Percentiles rank a stretch among this genome's conserved stretches.
phyloP scores from a whole-genome alignment of 2,329 filamentous ascomycete genomes.

The Torrubiella hemipterigena region DNA sequence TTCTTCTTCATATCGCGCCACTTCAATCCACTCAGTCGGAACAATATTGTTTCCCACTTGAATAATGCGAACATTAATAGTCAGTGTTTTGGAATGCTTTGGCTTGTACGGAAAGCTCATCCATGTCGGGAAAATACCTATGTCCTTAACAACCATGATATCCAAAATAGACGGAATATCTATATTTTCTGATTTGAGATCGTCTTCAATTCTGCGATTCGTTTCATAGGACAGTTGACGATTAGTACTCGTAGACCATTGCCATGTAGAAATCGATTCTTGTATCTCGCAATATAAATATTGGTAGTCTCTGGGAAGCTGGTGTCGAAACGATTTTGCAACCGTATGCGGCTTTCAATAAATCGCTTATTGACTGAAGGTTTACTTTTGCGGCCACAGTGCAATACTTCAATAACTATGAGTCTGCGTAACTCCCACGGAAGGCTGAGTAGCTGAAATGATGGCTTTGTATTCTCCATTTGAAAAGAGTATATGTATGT shows the following conservation, averaged over 20 bases:
- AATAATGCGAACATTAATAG: constrained; percentile 2
- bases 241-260: constrained; percentile 2
- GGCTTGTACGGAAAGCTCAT: constrained; percentile 3
- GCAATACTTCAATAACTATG: constrained; percentile 3
- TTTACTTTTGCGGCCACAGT: not conserved
- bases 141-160: constrained; percentile 3
- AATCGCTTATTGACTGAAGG: not conserved
- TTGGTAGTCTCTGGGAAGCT: constrained; percentile 2
- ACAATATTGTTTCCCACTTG: not conserved
- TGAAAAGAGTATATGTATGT: too few species aligned
- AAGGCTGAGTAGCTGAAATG: constrained; percentile 3
- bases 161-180: constrained; percentile 1
- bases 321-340: constrained; percentile 3
- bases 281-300: constrained; percentile 3
- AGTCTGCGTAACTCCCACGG: constrained; percentile 2
- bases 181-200: constrained; percentile 1
- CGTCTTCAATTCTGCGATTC: not conserved
- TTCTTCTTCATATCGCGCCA: not conserved
- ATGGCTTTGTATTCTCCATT: too few species aligned
- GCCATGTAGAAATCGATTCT: not conserved
- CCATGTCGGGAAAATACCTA: constrained; percentile 2
- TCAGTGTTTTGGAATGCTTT: constrained; percentile 1
- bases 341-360: not conserved
- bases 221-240: constrained; percentile 1
- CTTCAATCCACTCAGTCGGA: constrained; percentile 1